Evolutionary conservation across 208 protist species (phyloP).

Genomic region (Leishmania arabica): DNA sequence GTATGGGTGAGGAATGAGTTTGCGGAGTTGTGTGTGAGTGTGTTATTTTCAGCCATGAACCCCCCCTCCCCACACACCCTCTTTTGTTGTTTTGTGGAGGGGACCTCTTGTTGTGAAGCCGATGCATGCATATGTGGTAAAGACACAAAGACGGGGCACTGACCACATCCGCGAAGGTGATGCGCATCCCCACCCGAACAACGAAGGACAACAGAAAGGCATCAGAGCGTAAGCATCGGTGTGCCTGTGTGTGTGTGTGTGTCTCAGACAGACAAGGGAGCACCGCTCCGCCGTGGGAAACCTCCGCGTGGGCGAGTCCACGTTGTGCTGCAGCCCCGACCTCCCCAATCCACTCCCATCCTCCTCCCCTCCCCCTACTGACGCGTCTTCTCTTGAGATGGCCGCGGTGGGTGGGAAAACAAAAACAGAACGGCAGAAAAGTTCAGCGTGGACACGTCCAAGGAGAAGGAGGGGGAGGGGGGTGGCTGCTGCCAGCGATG

Average conservation of each 20-base stretch:
- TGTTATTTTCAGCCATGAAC: background rate
- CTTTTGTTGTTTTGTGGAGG: background rate
- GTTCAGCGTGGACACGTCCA: background rate
- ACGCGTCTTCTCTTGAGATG: background rate
- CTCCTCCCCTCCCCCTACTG: no score
- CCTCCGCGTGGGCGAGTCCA: background rate
- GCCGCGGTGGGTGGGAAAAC: background rate
- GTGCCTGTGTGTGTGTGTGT: background rate
- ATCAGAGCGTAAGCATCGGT: no score
- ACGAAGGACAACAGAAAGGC: no score
- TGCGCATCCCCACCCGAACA: no score
- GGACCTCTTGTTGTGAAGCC: no score
- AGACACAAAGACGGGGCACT: background rate
- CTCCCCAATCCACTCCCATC: no score
- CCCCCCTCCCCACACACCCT: no score
- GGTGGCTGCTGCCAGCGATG: background rate
- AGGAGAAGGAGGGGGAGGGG: background rate
- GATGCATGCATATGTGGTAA: background rate
- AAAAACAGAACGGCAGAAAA: no score
- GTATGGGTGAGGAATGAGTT: background rate
- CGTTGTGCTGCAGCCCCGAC: background rate
- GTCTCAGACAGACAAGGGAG: background rate
- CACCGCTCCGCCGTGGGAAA: background rate
- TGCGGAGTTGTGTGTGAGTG: background rate
- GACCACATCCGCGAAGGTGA: no score